A percentile compares a stretch with the other conserved stretches of the same genome.
These are phyloP conservation scores for Phalaenopsis equestris DNA, from an alignment of 106 monocot species.

Conservation along the genomic window DNA sequence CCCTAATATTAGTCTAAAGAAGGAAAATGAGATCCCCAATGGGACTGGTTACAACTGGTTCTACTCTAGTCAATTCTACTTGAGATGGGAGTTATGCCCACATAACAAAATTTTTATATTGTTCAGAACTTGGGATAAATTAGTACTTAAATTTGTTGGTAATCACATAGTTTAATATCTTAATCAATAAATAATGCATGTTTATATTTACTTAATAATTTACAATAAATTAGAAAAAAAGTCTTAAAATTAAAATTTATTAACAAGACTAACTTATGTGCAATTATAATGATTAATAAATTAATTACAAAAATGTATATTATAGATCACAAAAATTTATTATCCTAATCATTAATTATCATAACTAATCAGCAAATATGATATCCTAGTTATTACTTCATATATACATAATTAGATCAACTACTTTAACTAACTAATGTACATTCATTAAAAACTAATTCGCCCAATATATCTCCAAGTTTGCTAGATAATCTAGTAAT, in stretches of 20 bases:
- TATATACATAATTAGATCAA: not conserved
- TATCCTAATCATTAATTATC: not conserved
- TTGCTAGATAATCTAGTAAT: not conserved
- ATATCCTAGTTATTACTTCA: not conserved
- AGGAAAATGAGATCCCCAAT: no score
- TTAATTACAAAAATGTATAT: not conserved
- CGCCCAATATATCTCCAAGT: not conserved
- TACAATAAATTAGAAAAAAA: not conserved
- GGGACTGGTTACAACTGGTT: no score
- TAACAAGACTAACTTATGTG: not conserved
- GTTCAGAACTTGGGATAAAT: not conserved
- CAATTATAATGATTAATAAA: not conserved
- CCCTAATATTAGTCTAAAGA: no score
- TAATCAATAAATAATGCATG: not conserved
- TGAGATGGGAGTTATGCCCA: no score
- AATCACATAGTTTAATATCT: not conserved
- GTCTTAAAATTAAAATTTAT: not conserved
- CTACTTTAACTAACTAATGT: not conserved
- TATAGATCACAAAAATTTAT: not conserved
- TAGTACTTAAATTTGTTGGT: not conserved
- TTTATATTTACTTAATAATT: not conserved
- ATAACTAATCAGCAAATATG: not conserved
- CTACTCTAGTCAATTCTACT: no score
- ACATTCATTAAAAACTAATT: not conserved
- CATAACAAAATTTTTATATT: not conserved